phyloP scores from a whole-genome alignment of 2,329 filamentous ascomycete genomes.

The Aspergillus ruber region DNA sequence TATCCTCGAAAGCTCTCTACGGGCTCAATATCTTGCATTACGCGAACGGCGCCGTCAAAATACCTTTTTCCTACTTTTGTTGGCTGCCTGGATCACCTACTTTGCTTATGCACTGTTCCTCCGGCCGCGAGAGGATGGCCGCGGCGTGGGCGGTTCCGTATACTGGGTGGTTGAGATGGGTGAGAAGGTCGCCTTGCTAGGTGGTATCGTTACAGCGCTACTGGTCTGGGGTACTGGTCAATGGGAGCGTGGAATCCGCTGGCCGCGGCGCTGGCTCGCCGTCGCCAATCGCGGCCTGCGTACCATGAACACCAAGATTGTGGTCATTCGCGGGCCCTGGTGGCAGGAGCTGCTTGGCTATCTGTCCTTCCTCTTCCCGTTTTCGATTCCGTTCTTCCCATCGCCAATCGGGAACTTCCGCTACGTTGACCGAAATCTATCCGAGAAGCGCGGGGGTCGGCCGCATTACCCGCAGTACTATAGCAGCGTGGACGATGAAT shows the following conservation, averaged over 20 bases:
- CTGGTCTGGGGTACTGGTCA: constrained; percentile 93
- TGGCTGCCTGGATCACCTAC: constrained; percentile 72
- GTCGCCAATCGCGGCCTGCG: constrained; percentile 84
- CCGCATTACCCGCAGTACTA: constrained; percentile 33
- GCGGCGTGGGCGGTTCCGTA: constrained; percentile 81
- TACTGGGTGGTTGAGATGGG: constrained; percentile 93
- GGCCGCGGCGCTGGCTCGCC: constrained; percentile 85
- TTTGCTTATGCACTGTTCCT: constrained; percentile 91
- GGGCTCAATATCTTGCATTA: constrained; percentile 85
- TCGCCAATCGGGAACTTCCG: constrained; percentile 64
- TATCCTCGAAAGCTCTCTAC: constrained; percentile 89
- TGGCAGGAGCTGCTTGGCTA: constrained; percentile 71
- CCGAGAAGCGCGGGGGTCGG: constrained; percentile 34
- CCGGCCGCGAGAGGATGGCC: constrained; percentile 90
- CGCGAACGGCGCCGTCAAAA: constrained; percentile 84
- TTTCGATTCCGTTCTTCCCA: constrained; percentile 60
- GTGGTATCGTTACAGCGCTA: constrained; percentile 76
- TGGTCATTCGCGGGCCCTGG: constrained; percentile 76
- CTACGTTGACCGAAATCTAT: constrained; percentile 58
- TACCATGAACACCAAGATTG: constrained; percentile 92
- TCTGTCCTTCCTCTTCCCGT: constrained; percentile 70
- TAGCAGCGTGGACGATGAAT: constrained; percentile 60
- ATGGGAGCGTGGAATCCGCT: constrained; percentile 90
- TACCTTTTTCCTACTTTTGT: constrained; percentile 78
- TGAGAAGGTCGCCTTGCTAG: constrained; percentile 87